These are phyloP conservation scores for Coffea canephora DNA, from an alignment of 257 asterid genomes.

Conservation along the genomic window DNA sequence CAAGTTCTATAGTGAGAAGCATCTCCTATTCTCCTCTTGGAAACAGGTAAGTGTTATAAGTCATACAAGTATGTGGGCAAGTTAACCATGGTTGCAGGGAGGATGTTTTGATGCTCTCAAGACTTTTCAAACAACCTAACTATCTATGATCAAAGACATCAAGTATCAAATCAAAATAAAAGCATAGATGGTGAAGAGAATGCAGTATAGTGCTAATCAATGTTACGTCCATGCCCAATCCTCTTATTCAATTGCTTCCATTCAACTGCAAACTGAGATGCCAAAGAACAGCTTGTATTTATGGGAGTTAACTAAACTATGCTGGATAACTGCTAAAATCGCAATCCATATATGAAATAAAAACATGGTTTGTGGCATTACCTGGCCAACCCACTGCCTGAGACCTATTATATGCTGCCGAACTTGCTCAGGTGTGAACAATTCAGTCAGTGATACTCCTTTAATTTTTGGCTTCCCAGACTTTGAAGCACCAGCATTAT, in stretches of 20 bases:
- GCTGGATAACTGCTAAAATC: background rate
- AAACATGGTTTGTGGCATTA: constrained; percentile 30
- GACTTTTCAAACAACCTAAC: background rate
- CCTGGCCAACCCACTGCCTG: constrained; percentile 99
- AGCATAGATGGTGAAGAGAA: background rate
- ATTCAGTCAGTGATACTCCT: constrained; percentile 89
- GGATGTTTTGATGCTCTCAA: background rate
- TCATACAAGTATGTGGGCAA: background rate
- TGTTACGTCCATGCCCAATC: background rate
- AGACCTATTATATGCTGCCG: constrained; percentile 81
- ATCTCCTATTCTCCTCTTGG: background rate
- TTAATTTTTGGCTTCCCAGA: constrained; percentile 91
- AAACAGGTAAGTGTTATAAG: background rate
- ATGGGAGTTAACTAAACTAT: background rate
- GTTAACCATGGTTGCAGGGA: background rate
- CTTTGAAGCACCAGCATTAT: constrained; percentile 53
- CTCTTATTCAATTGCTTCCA: background rate
- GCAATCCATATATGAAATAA: background rate
- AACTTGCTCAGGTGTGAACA: constrained; percentile 91
- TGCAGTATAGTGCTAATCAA: background rate
- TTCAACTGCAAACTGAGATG: background rate
- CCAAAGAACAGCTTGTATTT: background rate
- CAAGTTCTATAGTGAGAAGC: background rate
- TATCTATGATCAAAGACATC: background rate
- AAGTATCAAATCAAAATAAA: background rate